Evolutionary conservation across 257 asterid species (phyloP).

Genomic region (Solanum virginianum): DNA sequence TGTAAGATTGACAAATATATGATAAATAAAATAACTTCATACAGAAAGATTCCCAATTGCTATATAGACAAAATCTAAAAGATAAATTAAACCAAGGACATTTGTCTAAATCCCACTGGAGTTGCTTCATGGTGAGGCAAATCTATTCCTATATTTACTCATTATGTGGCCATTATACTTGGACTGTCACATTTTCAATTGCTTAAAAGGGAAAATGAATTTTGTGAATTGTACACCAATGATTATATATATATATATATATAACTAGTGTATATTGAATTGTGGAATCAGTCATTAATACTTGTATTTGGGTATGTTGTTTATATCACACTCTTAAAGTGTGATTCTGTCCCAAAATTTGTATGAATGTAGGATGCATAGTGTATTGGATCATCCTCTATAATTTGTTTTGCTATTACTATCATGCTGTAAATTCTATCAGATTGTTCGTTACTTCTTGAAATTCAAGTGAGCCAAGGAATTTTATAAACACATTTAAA

Average conservation of each 20-base stretch:
- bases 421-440: background rate
- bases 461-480: background rate
- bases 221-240: background rate
- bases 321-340: background rate
- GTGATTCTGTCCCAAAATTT: accelerated
- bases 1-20: background rate
- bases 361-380: background rate
- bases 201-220: background rate
- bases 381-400: accelerated
- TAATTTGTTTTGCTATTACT: background rate
- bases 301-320: accelerated
- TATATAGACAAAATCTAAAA: background rate
- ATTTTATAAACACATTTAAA: background rate
- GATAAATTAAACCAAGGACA: background rate
- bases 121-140: background rate
- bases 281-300: background rate
- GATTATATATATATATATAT: too few relatives aligned
- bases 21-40: background rate
- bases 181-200: background rate
- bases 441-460: background rate
- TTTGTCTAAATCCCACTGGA: background rate
- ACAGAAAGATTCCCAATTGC: background rate
- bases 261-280: too few relatives aligned
- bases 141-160: background rate
- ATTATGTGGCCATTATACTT: background rate